Base-by-base conservation (phyloP, 2,329 filamentous ascomycete genomes). In the Aspergillus aculeatus region DNA sequence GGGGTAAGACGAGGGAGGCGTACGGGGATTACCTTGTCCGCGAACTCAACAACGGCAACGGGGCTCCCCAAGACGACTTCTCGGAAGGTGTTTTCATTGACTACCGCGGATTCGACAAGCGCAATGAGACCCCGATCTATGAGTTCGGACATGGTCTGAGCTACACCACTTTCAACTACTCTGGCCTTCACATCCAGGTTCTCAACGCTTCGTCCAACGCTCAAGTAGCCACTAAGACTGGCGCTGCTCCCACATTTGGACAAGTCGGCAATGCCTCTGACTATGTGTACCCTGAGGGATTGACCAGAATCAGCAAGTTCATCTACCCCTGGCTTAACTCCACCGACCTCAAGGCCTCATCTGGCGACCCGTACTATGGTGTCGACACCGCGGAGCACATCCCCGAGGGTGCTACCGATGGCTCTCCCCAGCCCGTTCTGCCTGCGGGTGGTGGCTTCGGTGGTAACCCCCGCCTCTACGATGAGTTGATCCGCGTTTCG, bases 251-350 rank as follows among this genome's bases (percentile, higher is more conserved):
- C 7, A 77, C 75, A 1, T 78, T 85, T 35, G 84, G 84, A 59
- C 72, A 71, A 44, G 71, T 77, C 64, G 82, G 79, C 55, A 71
- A 83, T 56, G 72, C 78, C 2, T 75, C 80, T 0, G 77, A 83
- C 50, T 85, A 86, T 69, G 69, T 85, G 47, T 87, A 81, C 77
- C 86, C 86, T 2, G 70, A 76, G 26, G 80, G 78, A 65, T 73
- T 85, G 64, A 75, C 79, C 21, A 78, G 77, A 12, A 75, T 87
- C 54, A 73, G 75, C 23, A 71, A 76, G 26, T 89, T 85, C 77
- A 86, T 88, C 71, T 89, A 88, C 73, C 85, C 86, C 2, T 89
- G 83, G 75, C 76, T 89, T 66, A 88, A 87, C 78, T 81, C 78
- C 32, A 86, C 84, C 49, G 79, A 85, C 65, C 77, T 85, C 11